These are phyloP conservation scores for Tillandsia fasciculata DNA, from an alignment of 176 grass and related monocot genomes.

Conservation along the genomic window DNA sequence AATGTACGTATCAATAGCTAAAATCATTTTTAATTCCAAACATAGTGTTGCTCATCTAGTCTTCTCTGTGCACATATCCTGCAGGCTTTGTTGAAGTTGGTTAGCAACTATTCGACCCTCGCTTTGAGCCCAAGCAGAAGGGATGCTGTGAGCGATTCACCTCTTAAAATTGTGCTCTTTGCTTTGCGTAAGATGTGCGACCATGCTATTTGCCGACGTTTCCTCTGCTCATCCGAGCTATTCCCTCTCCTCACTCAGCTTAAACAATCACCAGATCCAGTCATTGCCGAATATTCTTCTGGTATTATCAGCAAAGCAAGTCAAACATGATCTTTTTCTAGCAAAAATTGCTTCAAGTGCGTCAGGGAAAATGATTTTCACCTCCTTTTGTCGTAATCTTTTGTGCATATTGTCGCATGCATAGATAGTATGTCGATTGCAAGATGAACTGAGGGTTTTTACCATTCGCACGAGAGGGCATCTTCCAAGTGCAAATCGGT, in stretches of 20 bases:
- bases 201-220: constrained; percentile 57
- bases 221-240: constrained; percentile 60
- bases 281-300: constrained; percentile 57
- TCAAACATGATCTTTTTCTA: constrained; percentile 26
- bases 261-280: constrained; percentile 52
- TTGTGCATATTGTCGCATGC: neutral
- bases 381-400: neutral
- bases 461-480: no score
- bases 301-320: constrained; percentile 40
- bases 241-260: constrained; percentile 55
- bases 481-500: no score
- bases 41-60: constrained; percentile 7
- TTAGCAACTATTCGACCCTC: constrained; percentile 49
- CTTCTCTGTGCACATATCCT: constrained; percentile 4
- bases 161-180: constrained; percentile 72
- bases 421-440: no score
- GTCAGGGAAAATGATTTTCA: neutral
- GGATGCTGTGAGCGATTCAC: constrained; percentile 60
- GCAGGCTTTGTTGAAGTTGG: constrained; percentile 78
- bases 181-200: constrained; percentile 91
- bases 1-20: neutral
- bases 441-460: no score
- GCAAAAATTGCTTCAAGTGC: neutral
- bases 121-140: constrained; percentile 71
- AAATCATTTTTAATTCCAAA: neutral